A percentile compares a stretch with the other conserved stretches of the same genome.
These are phyloP conservation scores for Trichoderma citrinoviride DNA, from an alignment of 2,329 filamentous ascomycete genomes.

Conservation along the genomic window DNA sequence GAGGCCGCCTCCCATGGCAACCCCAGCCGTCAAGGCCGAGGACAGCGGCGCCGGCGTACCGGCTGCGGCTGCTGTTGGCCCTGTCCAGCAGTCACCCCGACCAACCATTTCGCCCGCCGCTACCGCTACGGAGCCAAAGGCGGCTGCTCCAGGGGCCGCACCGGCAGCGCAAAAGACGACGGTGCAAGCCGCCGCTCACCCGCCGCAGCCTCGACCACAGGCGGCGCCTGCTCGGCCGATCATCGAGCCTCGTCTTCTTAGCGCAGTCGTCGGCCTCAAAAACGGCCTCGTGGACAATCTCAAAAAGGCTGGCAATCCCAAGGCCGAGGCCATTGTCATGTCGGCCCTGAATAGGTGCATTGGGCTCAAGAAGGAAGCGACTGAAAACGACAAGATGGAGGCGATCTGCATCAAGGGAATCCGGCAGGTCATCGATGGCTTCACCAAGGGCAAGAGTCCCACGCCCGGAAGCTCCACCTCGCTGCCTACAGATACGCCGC, in stretches of 20 bases:
- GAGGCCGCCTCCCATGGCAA: slow-evolving; percentile 33
- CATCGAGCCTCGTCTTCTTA: slow-evolving; percentile 45
- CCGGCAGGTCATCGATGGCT: slow-evolving; percentile 44
- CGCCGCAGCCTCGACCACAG: slow-evolving; percentile 30
- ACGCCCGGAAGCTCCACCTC: slow-evolving; percentile 33
- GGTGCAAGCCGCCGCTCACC: slow-evolving; percentile 25
- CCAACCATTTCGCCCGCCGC: slow-evolving; percentile 23
- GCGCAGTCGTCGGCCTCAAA: slow-evolving; percentile 46
- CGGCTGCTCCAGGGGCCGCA: slow-evolving; percentile 22
- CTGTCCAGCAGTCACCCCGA: slow-evolving; percentile 18
- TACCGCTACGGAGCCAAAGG: slow-evolving; percentile 24
- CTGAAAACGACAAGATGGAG: slow-evolving; percentile 47
- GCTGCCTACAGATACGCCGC: slow-evolving; percentile 27
- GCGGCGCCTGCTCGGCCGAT: slow-evolving; percentile 36
- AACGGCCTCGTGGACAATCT: slow-evolving; percentile 48
- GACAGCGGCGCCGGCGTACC: slow-evolving; percentile 26
- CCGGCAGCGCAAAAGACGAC: slow-evolving; percentile 23
- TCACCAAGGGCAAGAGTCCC: slow-evolving; percentile 38
- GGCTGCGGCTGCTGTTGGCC: slow-evolving; percentile 16
- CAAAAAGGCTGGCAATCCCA: slow-evolving; percentile 41
- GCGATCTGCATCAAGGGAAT: slow-evolving; percentile 46
- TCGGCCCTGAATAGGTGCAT: slow-evolving; percentile 52
- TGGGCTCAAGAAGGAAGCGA: slow-evolving; percentile 45
- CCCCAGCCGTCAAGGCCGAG: slow-evolving; percentile 32
- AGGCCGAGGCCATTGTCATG: slow-evolving; percentile 50